Evolutionary conservation across 2,329 filamentous ascomycete genomes (phyloP).

Genomic region (Xylogone sp.): DNA sequence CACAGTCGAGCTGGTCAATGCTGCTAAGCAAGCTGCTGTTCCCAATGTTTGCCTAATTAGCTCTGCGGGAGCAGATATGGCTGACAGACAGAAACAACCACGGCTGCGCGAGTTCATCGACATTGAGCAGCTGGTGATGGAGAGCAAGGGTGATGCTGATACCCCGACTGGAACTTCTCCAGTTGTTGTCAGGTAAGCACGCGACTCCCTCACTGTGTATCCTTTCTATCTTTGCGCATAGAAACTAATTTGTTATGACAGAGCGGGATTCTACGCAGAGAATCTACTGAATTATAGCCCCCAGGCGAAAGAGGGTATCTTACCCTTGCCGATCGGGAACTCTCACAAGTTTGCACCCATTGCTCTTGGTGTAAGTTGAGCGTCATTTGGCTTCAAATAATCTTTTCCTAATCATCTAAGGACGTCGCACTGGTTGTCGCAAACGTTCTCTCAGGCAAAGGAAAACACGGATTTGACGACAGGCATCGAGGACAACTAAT

Average conservation of each 20-base stretch:
- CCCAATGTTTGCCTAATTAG: constrained; percentile 44
- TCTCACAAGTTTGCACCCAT: constrained; percentile 47
- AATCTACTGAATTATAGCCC: constrained; percentile 45
- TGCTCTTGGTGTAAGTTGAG: constrained; percentile 38
- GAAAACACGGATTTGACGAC: constrained; percentile 45
- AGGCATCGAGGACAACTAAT: constrained; percentile 49
- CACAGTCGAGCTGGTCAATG: constrained; percentile 38
- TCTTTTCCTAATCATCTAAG: constrained; percentile 17
- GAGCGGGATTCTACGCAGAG: constrained; percentile 48
- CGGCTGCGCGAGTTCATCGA: constrained; percentile 47
- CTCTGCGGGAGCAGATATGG: constrained; percentile 46
- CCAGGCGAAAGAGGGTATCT: constrained; percentile 38
- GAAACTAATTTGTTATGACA: constrained; percentile 21
- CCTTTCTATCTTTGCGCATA: not conserved
- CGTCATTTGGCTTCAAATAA: not conserved
- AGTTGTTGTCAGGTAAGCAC: constrained; percentile 39
- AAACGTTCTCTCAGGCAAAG: constrained; percentile 43
- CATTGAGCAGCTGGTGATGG: constrained; percentile 39
- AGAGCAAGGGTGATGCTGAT: constrained; percentile 38
- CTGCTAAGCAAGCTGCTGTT: constrained; percentile 40
- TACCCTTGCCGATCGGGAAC: constrained; percentile 43
- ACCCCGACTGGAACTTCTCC: constrained; percentile 38
- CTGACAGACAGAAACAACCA: constrained; percentile 44
- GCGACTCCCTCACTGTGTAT: not conserved
- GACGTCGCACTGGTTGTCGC: constrained; percentile 45